Percentiles rank a stretch among this genome's conserved stretches.
These are phyloP conservation scores for Yamagishiella unicocca DNA, from an alignment of 139 green algal genomes.

Conservation along the genomic window DNA sequence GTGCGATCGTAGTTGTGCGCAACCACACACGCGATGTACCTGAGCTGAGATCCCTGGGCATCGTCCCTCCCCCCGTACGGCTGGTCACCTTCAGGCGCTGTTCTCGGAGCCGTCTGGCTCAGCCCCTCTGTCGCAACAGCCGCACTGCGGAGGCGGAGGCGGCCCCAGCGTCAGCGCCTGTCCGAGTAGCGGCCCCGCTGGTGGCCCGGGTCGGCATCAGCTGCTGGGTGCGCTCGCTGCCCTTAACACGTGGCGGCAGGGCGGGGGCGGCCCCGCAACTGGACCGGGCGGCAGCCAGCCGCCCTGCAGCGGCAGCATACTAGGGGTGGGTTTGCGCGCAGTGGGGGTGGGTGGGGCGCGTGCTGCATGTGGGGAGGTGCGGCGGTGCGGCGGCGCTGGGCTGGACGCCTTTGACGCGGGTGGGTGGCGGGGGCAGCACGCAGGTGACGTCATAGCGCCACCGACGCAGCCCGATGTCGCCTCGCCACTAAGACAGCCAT, in stretches of 20 bases:
- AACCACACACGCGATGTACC: too few species aligned
- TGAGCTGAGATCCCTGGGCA: too few species aligned
- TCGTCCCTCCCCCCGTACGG: background rate
- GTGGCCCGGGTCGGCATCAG: background rate
- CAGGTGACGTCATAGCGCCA: too few species aligned
- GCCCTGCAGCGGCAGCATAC: background rate
- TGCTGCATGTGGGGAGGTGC: too few species aligned
- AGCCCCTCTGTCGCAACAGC: background rate
- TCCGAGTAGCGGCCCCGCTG: background rate
- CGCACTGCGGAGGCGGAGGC: background rate
- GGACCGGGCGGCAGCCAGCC: background rate
- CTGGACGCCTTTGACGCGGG: too few species aligned
- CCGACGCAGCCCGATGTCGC: too few species aligned
- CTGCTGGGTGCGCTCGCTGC: background rate
- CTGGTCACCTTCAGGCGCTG: background rate
- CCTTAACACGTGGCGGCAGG: background rate
- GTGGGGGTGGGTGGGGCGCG: too few species aligned
- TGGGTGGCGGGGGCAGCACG: too few species aligned
- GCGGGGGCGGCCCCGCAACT: background rate
- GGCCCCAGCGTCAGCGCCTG: background rate
- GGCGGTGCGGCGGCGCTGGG: too few species aligned
- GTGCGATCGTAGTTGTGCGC: too few species aligned
- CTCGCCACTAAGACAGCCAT: too few species aligned
- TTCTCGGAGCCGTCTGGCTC: constrained; percentile 7
- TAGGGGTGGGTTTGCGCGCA: too few species aligned